Conservation (phyloP, 208 protist species). For the Trypanosoma congolense region DNA sequence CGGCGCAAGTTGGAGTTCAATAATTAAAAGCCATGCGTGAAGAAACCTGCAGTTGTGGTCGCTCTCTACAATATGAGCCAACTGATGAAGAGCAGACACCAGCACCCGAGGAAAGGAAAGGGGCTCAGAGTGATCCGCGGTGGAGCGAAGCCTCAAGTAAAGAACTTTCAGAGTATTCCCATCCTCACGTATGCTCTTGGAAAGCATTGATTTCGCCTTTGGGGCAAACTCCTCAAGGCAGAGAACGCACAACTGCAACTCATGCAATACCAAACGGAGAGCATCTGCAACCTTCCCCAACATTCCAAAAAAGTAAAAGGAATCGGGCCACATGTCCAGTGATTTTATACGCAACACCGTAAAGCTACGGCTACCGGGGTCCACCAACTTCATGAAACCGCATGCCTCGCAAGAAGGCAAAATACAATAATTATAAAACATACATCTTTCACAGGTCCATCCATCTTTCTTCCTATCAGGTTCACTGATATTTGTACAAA, state of each 20-base stretch:
- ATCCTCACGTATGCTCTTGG: constrained; percentile 2
- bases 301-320: constrained; percentile 4
- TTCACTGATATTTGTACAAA: constrained; percentile 7
- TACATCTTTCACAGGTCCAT: constrained; percentile 39
- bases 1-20: constrained; percentile 6
- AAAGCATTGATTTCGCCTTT: constrained; percentile 1
- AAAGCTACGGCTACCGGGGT: neutral
- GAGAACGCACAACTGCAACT: constrained; percentile 9
- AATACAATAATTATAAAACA: constrained; percentile 27
- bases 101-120: constrained; percentile 13
- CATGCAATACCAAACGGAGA: constrained; percentile 10
- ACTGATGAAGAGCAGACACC: constrained; percentile 20
- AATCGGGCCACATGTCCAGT: neutral
- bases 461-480: constrained; percentile 2
- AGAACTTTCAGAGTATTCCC: neutral
- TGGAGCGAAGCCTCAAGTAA: constrained; percentile 10
- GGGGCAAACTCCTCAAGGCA: constrained; percentile 15
- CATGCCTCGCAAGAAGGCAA: constrained; percentile 20
- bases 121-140: constrained; percentile 3
- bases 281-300: constrained; percentile 16
- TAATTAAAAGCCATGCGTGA: constrained; percentile 13
- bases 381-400: neutral
- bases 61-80: constrained; percentile 20
- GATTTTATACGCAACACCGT: constrained; percentile 4
- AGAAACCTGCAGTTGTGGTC: constrained; percentile 13